Base-by-base conservation (phyloP, 495 filamentous ascomycete genomes). In the Rostrohypoxylon terebratum region DNA sequence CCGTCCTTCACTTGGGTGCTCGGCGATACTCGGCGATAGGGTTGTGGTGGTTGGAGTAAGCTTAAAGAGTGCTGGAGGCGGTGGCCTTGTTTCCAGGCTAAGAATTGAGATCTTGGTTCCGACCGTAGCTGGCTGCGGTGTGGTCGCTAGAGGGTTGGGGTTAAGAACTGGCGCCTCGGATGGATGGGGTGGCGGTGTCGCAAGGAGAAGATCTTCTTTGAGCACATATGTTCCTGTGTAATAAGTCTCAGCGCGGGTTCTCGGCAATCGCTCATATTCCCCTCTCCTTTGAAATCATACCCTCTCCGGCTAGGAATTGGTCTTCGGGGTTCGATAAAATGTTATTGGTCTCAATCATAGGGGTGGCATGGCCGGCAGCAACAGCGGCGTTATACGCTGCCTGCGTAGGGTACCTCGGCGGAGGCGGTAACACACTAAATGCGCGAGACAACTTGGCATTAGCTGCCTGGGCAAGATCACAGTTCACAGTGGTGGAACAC, bases 131-230 rank as follows among this genome's bases (percentile, higher is more conserved):
- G 94, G 92, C 36, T 88, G 87, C 25, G 92, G 91, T 14, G 88
- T 90, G 2, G 94, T 97, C 38, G 92, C 91, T 42, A 98, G 89
- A 40, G 95, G 95, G 75, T 98, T 99, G 10, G 91, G 89, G 78
- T 94, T 97, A 69, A 89, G 80, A 21, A 93, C 81, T 5, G 93
- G 94, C 36, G 92, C 90, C 84, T 98, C 96, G 59, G 94, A 94
- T 25, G 95, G 95, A 79, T 98, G 95, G 4, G 96, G 94, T 62
- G 94, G 96, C 60, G 96, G 95, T 63, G 94, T 98, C 48, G 96
- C 95, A 33, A 99, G 91, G 63, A 93, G 92, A 34, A 99, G 84
- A 77, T 96, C 92, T 79, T 98, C 95, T 79, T 90, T 89, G 18
- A 98, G 87, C 44, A 90, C 85, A 75, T 99, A 99, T 53, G 92